A percentile compares a stretch with the other conserved stretches of the same genome.
Evolutionary conservation across 2,329 filamentous ascomycete genomes (phyloP).

Genomic region (Ceratocystis cubensis): DNA sequence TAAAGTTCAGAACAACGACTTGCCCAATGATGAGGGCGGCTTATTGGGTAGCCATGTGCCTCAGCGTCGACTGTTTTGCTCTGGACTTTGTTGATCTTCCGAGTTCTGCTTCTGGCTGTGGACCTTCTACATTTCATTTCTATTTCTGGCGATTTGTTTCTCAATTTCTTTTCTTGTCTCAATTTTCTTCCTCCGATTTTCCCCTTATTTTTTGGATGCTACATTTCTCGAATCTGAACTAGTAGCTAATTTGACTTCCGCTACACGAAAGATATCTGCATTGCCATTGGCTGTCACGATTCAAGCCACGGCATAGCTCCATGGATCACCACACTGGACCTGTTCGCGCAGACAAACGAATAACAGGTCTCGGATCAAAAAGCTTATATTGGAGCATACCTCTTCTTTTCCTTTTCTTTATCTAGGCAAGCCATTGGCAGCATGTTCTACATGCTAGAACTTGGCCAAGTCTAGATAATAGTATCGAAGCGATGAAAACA

Average conservation of each 20-base stretch:
- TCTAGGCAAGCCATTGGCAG: background rate
- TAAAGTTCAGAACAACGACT: background rate
- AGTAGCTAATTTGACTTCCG: background rate
- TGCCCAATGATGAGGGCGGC: background rate
- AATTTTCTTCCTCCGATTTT: background rate
- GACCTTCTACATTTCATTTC: constrained; percentile 12
- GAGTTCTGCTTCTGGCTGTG: background rate
- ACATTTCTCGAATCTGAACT: constrained; percentile 16
- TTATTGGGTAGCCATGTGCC: background rate
- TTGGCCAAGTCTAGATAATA: background rate
- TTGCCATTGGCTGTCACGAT: too few species aligned
- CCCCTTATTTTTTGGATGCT: constrained; percentile 21
- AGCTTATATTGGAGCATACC: too few species aligned
- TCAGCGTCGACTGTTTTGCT: background rate
- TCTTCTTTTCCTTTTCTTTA: constrained; percentile 23
- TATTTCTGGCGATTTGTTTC: constrained; percentile 21
- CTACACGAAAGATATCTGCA: too few species aligned
- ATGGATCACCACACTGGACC: too few species aligned
- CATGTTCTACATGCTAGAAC: background rate
- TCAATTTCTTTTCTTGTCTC: constrained; percentile 19
- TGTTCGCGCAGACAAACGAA: background rate
- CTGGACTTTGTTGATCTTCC: background rate
- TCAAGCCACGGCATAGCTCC: too few species aligned
- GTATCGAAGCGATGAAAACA: constrained; percentile 22
- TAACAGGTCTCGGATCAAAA: too few species aligned